Percentiles rank a stretch among this genome's conserved stretches.
Conservation (phyloP, 2,329 filamentous ascomycete genomes). For the Aspergillus amoenus region DNA sequence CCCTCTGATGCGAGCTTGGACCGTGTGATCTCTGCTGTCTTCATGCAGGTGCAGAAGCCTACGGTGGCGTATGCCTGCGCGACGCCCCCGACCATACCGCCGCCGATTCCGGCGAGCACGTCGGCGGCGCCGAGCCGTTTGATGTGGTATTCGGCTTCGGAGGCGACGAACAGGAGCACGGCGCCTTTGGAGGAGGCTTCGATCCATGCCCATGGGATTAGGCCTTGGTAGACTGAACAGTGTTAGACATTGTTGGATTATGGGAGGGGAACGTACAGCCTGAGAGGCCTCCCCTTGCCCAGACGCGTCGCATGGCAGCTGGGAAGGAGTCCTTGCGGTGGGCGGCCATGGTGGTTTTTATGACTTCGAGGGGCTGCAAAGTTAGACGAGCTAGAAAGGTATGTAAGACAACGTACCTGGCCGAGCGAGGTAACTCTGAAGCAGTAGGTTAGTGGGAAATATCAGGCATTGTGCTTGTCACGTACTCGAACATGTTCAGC, state of each 20-base stretch:
- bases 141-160: conserved; percentile 92
- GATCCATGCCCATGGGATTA: conserved; percentile 94
- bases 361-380: not conserved
- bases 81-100: conserved; percentile 86
- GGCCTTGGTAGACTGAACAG: conserved; percentile 82
- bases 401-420: too few species aligned
- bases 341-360: conserved; percentile 5
- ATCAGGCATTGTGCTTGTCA: too few species aligned
- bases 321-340: not conserved
- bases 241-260: too few species aligned
- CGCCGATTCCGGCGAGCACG: conserved; percentile 80
- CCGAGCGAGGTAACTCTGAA: too few species aligned
- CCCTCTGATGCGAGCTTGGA: conserved; percentile 79
- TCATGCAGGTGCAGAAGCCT: conserved; percentile 99
- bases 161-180: conserved; percentile 94
- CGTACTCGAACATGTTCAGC: too few species aligned
- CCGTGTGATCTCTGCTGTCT: conserved; percentile 98
- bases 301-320: not conserved
- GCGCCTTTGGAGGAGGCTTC: conserved; percentile 98
- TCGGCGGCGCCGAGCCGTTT: conserved; percentile 74
- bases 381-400: too few species aligned
- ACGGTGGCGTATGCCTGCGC: conserved; percentile 97
- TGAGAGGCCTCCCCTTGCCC: not conserved
- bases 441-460: too few species aligned
- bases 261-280: too few species aligned